phyloP scores from a whole-genome alignment of 225 moss, liverwort and hornwort genomes.

The Lunularia cruciata region DNA sequence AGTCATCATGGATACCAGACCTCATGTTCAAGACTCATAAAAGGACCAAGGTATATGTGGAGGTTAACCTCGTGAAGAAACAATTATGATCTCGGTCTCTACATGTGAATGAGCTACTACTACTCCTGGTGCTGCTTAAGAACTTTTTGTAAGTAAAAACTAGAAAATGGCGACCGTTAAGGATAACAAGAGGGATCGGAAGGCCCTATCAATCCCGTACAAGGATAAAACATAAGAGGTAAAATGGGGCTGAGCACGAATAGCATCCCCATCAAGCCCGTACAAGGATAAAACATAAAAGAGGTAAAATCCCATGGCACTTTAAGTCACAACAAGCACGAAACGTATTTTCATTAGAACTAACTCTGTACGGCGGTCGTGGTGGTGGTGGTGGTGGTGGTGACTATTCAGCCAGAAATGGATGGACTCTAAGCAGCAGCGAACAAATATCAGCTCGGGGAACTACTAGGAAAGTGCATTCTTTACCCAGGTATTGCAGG shows the following conservation, averaged over 20 bases:
- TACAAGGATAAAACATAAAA: too few species aligned
- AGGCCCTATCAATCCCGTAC: too few species aligned
- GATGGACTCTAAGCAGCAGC: background rate
- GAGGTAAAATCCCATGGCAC: too few species aligned
- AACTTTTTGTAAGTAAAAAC: too few species aligned
- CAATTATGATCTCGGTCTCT: background rate
- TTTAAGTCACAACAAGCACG: background rate
- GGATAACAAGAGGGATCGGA: too few species aligned
- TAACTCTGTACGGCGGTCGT: background rate
- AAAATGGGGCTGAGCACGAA: too few species aligned
- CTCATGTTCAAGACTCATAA: background rate
- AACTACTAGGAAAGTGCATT: background rate
- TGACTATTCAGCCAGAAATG: background rate
- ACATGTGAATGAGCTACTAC: background rate
- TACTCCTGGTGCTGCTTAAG: background rate
- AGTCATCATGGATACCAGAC: conserved; percentile 1
- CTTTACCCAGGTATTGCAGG: background rate
- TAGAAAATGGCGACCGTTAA: too few species aligned
- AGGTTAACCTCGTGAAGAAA: conserved; percentile 6
- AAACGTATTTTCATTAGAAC: background rate
- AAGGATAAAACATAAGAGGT: too few species aligned
- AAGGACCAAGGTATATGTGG: background rate
- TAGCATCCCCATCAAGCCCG: too few species aligned
- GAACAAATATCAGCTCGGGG: background rate
- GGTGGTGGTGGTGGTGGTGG: background rate